Evolutionary conservation across 495 filamentous ascomycete genomes (phyloP).

Genomic region (Penicillium lividum): DNA sequence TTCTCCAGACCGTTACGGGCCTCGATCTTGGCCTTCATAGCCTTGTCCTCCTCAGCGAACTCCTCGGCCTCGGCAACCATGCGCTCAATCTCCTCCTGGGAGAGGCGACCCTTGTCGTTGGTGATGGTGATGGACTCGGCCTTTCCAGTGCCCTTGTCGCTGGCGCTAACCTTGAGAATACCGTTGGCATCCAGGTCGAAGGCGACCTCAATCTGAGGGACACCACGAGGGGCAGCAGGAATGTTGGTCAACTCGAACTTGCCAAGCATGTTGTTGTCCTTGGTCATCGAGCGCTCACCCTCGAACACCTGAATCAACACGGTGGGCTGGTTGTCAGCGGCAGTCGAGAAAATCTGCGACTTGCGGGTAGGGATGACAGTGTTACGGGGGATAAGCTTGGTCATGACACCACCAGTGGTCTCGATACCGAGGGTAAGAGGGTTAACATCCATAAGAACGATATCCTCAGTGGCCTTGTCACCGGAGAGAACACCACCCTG

Average conservation of each 20-base stretch:
- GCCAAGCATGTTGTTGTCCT: slow-evolving; percentile 99
- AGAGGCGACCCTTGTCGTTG: slow-evolving; percentile 99
- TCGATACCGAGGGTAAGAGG: slow-evolving; percentile 98
- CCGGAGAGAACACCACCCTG: slow-evolving; percentile 98
- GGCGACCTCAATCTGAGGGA: slow-evolving; percentile 98
- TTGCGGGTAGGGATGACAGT: slow-evolving; percentile 99
- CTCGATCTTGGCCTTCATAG: slow-evolving; percentile 89
- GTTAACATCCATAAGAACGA: slow-evolving; percentile 93
- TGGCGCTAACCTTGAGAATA: slow-evolving; percentile 96
- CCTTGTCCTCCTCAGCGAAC: slow-evolving; percentile 98
- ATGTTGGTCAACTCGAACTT: slow-evolving; percentile 99
- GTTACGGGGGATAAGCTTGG: slow-evolving; percentile 97
- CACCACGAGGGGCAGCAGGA: slow-evolving; percentile 95
- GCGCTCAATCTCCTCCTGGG: slow-evolving; percentile 98
- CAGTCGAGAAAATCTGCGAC: slow-evolving; percentile 98
- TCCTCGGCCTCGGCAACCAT: slow-evolving; percentile 98
- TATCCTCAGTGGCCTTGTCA: slow-evolving; percentile 93
- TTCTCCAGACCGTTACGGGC: slow-evolving; percentile 95
- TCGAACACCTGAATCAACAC: slow-evolving; percentile 99
- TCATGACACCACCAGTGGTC: slow-evolving; percentile 99
- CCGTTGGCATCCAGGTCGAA: slow-evolving; percentile 99
- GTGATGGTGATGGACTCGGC: slow-evolving; percentile 97
- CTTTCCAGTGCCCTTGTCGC: slow-evolving; percentile 99
- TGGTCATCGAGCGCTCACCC: slow-evolving; percentile 97
- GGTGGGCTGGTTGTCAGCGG: slow-evolving; percentile 99